Evolutionary conservation across 257 asterid genomes (phyloP).

Genomic region (Haberlea rhodopensis): DNA sequence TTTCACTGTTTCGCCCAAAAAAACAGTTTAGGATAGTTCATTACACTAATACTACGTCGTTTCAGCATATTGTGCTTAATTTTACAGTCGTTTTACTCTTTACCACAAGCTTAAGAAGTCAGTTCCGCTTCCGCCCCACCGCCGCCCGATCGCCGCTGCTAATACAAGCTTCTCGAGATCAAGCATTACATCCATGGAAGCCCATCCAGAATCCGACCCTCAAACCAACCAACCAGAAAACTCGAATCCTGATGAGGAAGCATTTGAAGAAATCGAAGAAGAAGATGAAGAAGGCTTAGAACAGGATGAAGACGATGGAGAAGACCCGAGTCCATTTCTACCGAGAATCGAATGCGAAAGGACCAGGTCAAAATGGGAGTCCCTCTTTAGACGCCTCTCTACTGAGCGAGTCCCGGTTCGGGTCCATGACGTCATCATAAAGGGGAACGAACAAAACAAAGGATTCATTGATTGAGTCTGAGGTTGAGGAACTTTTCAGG

Average conservation of each 20-base stretch:
- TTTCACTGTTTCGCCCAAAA: too few species aligned
- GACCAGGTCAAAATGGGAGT: slow-evolving; percentile 56
- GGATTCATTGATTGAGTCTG: slow-evolving; percentile 63
- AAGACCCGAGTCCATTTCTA: slow-evolving; percentile 33
- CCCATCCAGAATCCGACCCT: slow-evolving; percentile 28
- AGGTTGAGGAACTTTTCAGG: slow-evolving; percentile 55
- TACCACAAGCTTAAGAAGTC: slow-evolving; percentile 17
- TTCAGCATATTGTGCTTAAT: too few species aligned
- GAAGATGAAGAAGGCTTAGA: slow-evolving; percentile 38
- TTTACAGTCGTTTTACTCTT: not conserved
- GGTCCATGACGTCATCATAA: slow-evolving; percentile 81
- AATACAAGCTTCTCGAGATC: not conserved
- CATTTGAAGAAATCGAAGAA: slow-evolving; percentile 35
- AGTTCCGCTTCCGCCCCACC: slow-evolving; percentile 5
- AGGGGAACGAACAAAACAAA: slow-evolving; percentile 83
- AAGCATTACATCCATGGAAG: slow-evolving; percentile 22
- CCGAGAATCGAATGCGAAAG: slow-evolving; percentile 42
- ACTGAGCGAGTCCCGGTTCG: slow-evolving; percentile 65
- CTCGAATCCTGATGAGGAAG: slow-evolving; percentile 26
- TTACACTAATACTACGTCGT: too few species aligned
- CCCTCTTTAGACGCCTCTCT: slow-evolving; percentile 52
- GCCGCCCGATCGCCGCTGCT: slow-evolving; percentile 26
- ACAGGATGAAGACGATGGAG: slow-evolving; percentile 29
- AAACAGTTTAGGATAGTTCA: too few species aligned
- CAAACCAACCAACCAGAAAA: slow-evolving; percentile 10